Conservation (phyloP, 371 early-diverging fungal genomes). For the Apophysomyces ossiformis region DNA sequence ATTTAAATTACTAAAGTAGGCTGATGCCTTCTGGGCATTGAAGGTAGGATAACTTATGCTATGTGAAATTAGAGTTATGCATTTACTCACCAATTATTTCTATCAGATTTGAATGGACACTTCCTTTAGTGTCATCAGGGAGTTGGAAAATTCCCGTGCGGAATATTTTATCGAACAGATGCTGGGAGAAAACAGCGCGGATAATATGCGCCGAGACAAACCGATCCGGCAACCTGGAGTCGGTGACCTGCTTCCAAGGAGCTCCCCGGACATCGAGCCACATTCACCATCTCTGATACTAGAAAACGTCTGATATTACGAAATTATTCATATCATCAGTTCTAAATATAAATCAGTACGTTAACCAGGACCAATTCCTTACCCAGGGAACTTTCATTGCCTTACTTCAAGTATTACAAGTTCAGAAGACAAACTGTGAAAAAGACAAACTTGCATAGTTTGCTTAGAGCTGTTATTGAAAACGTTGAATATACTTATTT, state of each 20-base stretch:
- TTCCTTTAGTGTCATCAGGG: neutral
- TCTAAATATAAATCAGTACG: neutral
- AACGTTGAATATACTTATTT: neutral
- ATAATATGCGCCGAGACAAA: neutral
- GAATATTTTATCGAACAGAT: slow-evolving; percentile 7
- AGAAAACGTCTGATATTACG: slow-evolving; percentile 1
- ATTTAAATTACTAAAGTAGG: neutral
- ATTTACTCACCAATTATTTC: neutral
- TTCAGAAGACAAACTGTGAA: neutral
- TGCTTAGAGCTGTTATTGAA: neutral
- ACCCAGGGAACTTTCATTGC: neutral
- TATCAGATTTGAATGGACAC: neutral
- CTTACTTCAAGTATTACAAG: neutral
- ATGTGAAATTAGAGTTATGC: neutral
- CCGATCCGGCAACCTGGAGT: neutral
- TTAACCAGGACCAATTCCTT: neutral
- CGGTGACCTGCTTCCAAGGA: slow-evolving; percentile 2
- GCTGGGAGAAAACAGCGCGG: neutral
- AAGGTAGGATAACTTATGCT: slow-evolving; percentile 5
- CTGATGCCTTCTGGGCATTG: slow-evolving; percentile 1
- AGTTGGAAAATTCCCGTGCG: neutral
- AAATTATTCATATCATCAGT: neutral
- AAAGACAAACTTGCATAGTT: neutral
- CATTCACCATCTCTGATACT: neutral
- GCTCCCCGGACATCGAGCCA: slow-evolving; percentile 4